A percentile compares a stretch with the other conserved stretches of the same genome.
Conservation (phyloP, 495 filamentous ascomycete genomes). For the Aspergillus sclerotioniger region DNA sequence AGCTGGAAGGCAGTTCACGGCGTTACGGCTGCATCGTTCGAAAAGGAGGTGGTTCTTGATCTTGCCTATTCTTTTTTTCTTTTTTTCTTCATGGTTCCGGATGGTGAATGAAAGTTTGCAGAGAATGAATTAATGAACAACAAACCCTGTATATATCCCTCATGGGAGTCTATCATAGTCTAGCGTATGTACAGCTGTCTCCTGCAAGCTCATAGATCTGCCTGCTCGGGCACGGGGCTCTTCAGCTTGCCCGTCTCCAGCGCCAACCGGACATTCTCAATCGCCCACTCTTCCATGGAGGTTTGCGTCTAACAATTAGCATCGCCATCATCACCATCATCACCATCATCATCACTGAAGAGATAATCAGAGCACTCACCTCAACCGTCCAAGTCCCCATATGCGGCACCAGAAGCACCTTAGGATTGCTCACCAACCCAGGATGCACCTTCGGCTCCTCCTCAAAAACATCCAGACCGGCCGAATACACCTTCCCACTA, state of each 20-base stretch:
- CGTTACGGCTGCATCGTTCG: slow-evolving; percentile 21
- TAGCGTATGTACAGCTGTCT: background rate
- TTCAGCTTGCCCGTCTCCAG: slow-evolving; percentile 55
- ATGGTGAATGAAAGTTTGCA: background rate
- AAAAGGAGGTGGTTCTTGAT: background rate
- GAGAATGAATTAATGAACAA: background rate
- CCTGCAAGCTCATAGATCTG: slow-evolving; percentile 31
- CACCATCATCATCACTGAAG: background rate
- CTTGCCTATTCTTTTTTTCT: background rate
- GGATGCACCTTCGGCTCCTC: slow-evolving; percentile 65
- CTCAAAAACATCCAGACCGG: slow-evolving; percentile 69
- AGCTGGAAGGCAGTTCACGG: slow-evolving; percentile 20
- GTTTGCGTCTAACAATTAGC: slow-evolving; percentile 49
- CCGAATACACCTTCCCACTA: slow-evolving; percentile 57
- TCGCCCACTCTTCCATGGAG: slow-evolving; percentile 63
- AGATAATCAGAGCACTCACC: slow-evolving; percentile 34
- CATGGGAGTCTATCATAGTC: background rate
- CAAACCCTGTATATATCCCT: background rate
- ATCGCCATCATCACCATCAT: no score
- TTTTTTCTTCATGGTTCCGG: background rate
- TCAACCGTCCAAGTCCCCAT: slow-evolving; percentile 69
- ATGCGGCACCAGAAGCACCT: slow-evolving; percentile 64
- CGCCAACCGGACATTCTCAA: slow-evolving; percentile 58
- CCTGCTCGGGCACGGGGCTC: slow-evolving; percentile 59
- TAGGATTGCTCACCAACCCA: slow-evolving; percentile 56